These are phyloP conservation scores for Pleodorina starrii DNA, from an alignment of 139 green algal genomes.

Conservation along the genomic window DNA sequence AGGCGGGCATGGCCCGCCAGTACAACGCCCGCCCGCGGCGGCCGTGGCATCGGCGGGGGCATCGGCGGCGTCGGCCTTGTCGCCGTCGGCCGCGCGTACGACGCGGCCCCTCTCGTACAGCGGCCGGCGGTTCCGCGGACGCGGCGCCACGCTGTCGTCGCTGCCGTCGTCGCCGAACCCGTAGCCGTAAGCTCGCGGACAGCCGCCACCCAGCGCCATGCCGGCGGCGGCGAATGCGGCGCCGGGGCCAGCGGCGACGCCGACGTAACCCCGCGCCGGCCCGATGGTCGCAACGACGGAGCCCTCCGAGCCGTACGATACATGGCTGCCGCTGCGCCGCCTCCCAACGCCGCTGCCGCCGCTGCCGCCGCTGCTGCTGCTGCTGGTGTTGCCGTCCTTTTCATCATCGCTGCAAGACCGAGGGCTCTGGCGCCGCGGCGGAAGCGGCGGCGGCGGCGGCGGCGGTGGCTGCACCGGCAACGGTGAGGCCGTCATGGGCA, in stretches of 20 bases:
- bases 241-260: no score
- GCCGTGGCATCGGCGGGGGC: no score
- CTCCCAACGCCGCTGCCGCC: background rate
- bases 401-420: background rate
- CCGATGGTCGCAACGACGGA: background rate
- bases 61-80: no score
- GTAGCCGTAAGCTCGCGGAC: background rate
- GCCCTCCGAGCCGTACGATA: constrained; percentile 9
- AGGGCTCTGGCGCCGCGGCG: background rate
- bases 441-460: background rate
- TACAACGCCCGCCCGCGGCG: no score
- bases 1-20: background rate
- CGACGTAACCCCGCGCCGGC: background rate
- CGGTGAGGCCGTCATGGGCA: background rate
- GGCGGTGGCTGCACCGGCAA: background rate
- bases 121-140: background rate
- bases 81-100: no score
- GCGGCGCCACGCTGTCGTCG: background rate
- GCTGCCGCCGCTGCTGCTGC: background rate
- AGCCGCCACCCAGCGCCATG: background rate
- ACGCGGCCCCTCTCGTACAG: no score
- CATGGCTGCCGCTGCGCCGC: background rate
- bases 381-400: background rate
- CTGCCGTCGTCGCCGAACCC: background rate
- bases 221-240: no score